Percentiles rank a stretch among this genome's conserved stretches.
Conservation (phyloP, 1,139 yeast genomes). For the Candida mesenterica region DNA sequence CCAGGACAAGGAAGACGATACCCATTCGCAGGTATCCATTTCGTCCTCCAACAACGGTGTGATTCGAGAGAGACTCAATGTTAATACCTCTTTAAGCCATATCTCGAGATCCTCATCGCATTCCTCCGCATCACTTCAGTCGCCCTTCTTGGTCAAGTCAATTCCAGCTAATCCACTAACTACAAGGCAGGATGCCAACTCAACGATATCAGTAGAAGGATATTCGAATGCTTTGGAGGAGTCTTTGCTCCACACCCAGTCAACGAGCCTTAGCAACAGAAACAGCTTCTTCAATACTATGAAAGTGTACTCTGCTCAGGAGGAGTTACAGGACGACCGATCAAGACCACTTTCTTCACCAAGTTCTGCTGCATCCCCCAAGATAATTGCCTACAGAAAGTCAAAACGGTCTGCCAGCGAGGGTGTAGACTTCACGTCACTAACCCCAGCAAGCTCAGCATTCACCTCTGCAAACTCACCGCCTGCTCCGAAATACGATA, state of each 20-base stretch:
- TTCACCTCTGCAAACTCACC: constrained; percentile 5
- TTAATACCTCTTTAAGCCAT: constrained; percentile 5
- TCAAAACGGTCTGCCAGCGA: constrained; percentile 36
- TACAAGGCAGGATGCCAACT: constrained; percentile 52
- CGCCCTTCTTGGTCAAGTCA: constrained; percentile 43
- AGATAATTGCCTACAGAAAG: constrained; percentile 48
- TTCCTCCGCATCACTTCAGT: constrained; percentile 33
- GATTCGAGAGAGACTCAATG: constrained; percentile 1
- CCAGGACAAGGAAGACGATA: constrained; percentile 12
- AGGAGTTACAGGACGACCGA: neutral
- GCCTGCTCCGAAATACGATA: constrained; percentile 22
- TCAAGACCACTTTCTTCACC: constrained; percentile 6
- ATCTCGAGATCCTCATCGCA: constrained; percentile 18
- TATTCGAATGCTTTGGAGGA: constrained; percentile 4
- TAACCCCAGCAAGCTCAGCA: constrained; percentile 14
- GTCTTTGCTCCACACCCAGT: constrained; percentile 1
- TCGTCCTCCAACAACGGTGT: constrained; percentile 7
- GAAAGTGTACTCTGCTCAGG: constrained; percentile 7
- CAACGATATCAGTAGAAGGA: constrained; percentile 38
- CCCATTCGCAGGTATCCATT: constrained; percentile 10
- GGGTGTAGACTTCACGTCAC: constrained; percentile 12
- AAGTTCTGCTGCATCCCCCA: constrained; percentile 29
- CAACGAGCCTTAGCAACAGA: constrained; percentile 5
- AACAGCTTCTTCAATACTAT: constrained; percentile 12
- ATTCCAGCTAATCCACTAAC: constrained; percentile 60